These are phyloP conservation scores for Neolentinus lepideus DNA, from an alignment of 1,284 basidiomycete genomes.

Conservation along the genomic window DNA sequence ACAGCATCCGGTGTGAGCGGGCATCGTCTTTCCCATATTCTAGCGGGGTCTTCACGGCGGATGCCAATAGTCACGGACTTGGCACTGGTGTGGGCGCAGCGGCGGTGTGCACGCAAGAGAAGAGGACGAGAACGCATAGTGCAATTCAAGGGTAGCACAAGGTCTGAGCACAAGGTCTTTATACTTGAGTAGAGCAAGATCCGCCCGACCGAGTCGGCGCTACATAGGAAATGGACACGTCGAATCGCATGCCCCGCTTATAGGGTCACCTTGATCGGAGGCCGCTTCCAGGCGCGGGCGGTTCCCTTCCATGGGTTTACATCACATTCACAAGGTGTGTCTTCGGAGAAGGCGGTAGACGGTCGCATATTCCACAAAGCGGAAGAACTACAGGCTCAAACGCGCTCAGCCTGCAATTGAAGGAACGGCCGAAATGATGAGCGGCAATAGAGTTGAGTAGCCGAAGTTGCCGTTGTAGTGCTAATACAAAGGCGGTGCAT, in stretches of 20 bases:
- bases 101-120: not conserved
- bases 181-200: not conserved
- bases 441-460: no score
- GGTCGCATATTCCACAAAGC: no score
- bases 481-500: no score
- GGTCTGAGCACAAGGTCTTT: not conserved
- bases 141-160: not conserved
- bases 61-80: conserved; percentile 46
- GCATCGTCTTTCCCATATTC: conserved; percentile 85
- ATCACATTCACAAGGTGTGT: no score
- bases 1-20: conserved; percentile 78
- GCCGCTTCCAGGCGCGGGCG: not conserved
- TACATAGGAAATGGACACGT: not conserved
- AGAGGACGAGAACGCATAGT: not conserved
- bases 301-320: not conserved
- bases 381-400: no score
- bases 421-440: no score
- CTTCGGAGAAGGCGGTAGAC: no score
- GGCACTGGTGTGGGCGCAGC: not conserved
- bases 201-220: not conserved
- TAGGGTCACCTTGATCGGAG: not conserved
- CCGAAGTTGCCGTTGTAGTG: no score
- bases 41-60: conserved; percentile 68
- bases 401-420: no score
- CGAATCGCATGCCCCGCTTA: not conserved